These are phyloP conservation scores for Aspergillus homomorphus DNA, from an alignment of 495 filamentous ascomycete species.

Conservation along the genomic window DNA sequence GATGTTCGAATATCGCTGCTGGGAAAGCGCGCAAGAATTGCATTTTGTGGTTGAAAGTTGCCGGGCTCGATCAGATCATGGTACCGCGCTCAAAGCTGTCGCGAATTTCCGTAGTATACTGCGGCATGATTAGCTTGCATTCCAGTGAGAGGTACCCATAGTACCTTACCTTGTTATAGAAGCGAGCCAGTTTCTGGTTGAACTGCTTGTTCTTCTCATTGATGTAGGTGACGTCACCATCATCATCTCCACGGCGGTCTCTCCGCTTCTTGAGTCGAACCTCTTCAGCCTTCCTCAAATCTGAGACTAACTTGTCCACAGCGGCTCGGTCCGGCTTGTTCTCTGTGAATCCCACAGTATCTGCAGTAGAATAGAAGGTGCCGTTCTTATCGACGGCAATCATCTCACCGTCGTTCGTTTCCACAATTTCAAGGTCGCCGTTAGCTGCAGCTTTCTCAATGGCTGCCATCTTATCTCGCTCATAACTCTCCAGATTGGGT, in stretches of 20 bases:
- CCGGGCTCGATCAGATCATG: constrained; percentile 38
- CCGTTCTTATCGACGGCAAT: constrained; percentile 90
- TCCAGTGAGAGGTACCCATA: not conserved
- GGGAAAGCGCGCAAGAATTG: not conserved
- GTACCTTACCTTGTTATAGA: constrained; percentile 82
- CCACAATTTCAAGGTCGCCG: constrained; percentile 85
- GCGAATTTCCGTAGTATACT: constrained; percentile 94
- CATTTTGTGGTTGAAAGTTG: constrained; percentile 8
- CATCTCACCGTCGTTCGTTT: constrained; percentile 90
- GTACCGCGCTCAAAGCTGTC: constrained; percentile 98
- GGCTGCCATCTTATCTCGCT: constrained; percentile 76
- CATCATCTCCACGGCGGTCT: constrained; percentile 71
- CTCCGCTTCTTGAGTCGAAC: constrained; percentile 76
- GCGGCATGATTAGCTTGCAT: constrained; percentile 30
- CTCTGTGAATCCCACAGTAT: constrained; percentile 74
- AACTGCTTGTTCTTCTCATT: constrained; percentile 99
- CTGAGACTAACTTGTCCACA: constrained; percentile 83
- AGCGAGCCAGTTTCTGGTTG: constrained; percentile 91
- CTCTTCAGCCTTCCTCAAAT: constrained; percentile 87
- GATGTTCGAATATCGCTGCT: not conserved
- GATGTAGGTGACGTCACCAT: constrained; percentile 94
- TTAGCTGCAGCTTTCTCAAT: constrained; percentile 77
- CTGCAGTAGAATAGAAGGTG: constrained; percentile 82
- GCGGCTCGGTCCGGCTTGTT: constrained; percentile 86
- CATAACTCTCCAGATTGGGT: constrained; percentile 73